phyloP scores from a whole-genome alignment of 768 basidiomycete genomes.

The Xerocomus brunneocitrinus region DNA sequence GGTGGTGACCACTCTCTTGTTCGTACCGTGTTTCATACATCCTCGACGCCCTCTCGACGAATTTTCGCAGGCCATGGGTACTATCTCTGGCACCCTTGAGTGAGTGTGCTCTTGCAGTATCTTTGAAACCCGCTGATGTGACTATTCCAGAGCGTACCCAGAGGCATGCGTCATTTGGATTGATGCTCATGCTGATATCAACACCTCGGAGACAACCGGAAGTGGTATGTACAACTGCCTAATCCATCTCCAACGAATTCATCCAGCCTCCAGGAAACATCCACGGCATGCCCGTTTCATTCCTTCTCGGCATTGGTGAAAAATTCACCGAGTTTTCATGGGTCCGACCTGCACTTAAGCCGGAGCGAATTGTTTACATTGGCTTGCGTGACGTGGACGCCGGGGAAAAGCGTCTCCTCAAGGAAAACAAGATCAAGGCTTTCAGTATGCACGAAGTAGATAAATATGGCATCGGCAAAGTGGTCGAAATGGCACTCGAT shows the following conservation, averaged over 20 bases:
- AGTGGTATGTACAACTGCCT: slow-evolving; percentile 44
- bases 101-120: slow-evolving; percentile 29
- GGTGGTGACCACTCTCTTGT: slow-evolving; percentile 97
- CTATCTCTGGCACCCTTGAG: slow-evolving; percentile 85
- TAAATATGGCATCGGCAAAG: slow-evolving; percentile 85
- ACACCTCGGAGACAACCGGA: slow-evolving; percentile 77
- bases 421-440: slow-evolving; percentile 73
- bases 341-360: slow-evolving; percentile 61
- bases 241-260: background rate
- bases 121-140: slow-evolving; percentile 3
- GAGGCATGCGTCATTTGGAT: slow-evolving; percentile 92
- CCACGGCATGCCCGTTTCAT: slow-evolving; percentile 97
- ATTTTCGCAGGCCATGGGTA: slow-evolving; percentile 72
- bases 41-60: slow-evolving; percentile 4
- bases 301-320: slow-evolving; percentile 58
- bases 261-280: slow-evolving; percentile 64
- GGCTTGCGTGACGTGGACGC: slow-evolving; percentile 91
- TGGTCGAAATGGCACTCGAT: slow-evolving; percentile 95
- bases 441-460: slow-evolving; percentile 93
- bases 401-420: slow-evolving; percentile 84
- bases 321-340: slow-evolving; percentile 46
- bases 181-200: slow-evolving; percentile 97
- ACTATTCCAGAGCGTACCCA: slow-evolving; percentile 52
- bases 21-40: slow-evolving; percentile 24
- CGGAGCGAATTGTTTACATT: slow-evolving; percentile 88